phyloP scores from a whole-genome alignment of 345 rosid genomes.

The Kernera saxatilis region DNA sequence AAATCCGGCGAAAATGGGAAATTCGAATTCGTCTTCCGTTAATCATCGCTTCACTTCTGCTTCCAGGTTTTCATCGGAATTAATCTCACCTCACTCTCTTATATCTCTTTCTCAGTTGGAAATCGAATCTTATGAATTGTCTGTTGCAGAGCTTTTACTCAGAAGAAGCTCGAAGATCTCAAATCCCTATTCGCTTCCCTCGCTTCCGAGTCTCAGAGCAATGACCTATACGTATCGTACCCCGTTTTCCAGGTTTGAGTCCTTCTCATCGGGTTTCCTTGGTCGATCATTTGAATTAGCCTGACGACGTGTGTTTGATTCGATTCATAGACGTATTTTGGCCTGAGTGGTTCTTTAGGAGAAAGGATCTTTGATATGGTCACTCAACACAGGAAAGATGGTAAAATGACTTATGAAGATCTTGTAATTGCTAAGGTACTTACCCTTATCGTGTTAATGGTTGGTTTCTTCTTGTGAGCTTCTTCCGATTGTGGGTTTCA shows the following conservation, averaged over 20 bases:
- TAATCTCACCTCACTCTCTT: background rate
- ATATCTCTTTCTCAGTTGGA: background rate
- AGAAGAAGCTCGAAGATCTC: slow-evolving; percentile 58
- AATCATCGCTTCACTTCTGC: slow-evolving; percentile 39
- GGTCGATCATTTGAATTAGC: background rate
- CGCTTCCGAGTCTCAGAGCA: slow-evolving; percentile 57
- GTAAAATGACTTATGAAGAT: slow-evolving; percentile 56
- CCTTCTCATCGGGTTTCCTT: background rate
- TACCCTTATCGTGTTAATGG: background rate
- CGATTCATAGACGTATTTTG: slow-evolving; percentile 47
- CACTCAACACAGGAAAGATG: slow-evolving; percentile 57
- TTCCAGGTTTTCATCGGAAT: slow-evolving; percentile 28
- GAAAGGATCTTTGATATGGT: slow-evolving; percentile 62
- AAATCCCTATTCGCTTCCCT: slow-evolving; percentile 53
- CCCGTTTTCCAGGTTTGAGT: slow-evolving; percentile 58
- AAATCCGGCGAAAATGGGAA: slow-evolving; percentile 29
- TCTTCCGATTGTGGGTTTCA: background rate
- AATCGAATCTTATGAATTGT: background rate
- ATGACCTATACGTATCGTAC: slow-evolving; percentile 38
- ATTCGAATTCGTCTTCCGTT: slow-evolving; percentile 28
- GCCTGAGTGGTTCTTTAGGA: slow-evolving; percentile 52
- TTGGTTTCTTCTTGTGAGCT: background rate
- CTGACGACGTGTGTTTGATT: background rate
- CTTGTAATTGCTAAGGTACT: slow-evolving; percentile 84
- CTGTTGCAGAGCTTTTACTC: slow-evolving; percentile 62